Base-by-base conservation (phyloP, 2,329 filamentous ascomycete genomes). In the Myriangium duriaei region DNA sequence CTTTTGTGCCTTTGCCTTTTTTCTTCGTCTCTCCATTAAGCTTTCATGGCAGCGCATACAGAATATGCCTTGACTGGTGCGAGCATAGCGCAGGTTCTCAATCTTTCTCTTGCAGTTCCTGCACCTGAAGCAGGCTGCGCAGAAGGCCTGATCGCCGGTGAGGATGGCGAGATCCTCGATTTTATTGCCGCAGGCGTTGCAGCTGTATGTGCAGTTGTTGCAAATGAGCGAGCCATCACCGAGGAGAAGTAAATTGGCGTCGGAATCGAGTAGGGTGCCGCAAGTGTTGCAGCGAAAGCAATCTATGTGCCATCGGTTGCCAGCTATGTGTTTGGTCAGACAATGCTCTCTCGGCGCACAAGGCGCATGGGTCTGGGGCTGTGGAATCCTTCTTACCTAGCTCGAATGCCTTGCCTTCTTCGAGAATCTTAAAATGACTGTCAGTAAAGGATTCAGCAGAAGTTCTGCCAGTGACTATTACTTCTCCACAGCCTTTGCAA, bases 1-100 rank as follows among this genome's bases (percentile, higher is more conserved):
- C 24, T 43, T 46, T 29, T 46, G 45, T 34, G 46, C 72, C 59
- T 84, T 86, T 28, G 80, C 79, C 59, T 84, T 86, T 64, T 96
- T 95, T 53, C 85, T 74, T 47, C 88, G 74, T 46, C 88, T 72
- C 34, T 88, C 85, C 86, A 96, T 96, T 37, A 98, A 64, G 17
- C 85, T 91, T 61, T 98, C 91, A 56, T 98, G 91, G 58, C 91
- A 98, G 54, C 80, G 86, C 91, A 98, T 98, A 65, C 91, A 98
- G 57, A 98, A 96, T 51, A 98, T 98, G 43, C 91, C 91, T 61
- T 96, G 91, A 5, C 88, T 95, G 1, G 91, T 98, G 54, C 91
- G 78, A 39, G 91, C 91, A 74, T 96, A 98, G 58, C 88, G 79
- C 47, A 98, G 69, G 58, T 98, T 98, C 62, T 98, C 91, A 44